phyloP scores from a whole-genome alignment of 164 flowering plant species.

The Dillenia suffruticosa region DNA sequence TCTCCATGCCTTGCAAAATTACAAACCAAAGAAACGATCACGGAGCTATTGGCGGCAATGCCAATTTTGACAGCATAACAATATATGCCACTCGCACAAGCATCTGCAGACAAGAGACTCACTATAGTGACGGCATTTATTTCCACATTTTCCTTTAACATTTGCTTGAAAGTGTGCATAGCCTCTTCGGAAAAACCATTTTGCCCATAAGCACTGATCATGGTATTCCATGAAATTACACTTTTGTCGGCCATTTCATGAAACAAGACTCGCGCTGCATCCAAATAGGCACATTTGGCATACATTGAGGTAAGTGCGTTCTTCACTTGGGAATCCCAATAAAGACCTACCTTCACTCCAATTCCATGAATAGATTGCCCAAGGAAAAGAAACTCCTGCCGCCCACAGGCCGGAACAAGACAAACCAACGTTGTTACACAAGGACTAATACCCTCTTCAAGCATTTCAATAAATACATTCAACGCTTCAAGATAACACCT shows the following conservation, averaged over 20 bases:
- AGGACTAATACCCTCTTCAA: constrained; percentile 27
- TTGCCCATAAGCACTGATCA: constrained; percentile 39
- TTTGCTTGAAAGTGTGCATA: constrained; percentile 27
- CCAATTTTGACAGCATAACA: constrained; percentile 37
- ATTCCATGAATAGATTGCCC: constrained; percentile 34
- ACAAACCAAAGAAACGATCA: constrained; percentile 29
- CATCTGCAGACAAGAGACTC: constrained; percentile 30
- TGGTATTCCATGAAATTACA: constrained; percentile 53
- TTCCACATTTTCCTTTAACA: constrained; percentile 17
- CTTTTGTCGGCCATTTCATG: constrained; percentile 28
- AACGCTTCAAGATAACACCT: constrained; percentile 30
- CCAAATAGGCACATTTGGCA: constrained; percentile 34
- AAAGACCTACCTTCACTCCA: constrained; percentile 33
- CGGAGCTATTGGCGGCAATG: constrained; percentile 22
- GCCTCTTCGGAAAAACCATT: constrained; percentile 28
- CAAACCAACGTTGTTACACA: constrained; percentile 28
- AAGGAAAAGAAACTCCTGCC: constrained; percentile 18
- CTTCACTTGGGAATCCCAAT: constrained; percentile 30
- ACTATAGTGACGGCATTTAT: constrained; percentile 31
- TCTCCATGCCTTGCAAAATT: constrained; percentile 24
- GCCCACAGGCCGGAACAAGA: constrained; percentile 36
- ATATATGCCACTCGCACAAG: constrained; percentile 19
- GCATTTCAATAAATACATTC: constrained; percentile 25
- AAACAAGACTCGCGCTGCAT: constrained; percentile 29
- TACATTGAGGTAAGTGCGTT: constrained; percentile 42